Evolutionary conservation across 495 filamentous ascomycete species (phyloP).

Genomic region (Penicillium parvum): DNA sequence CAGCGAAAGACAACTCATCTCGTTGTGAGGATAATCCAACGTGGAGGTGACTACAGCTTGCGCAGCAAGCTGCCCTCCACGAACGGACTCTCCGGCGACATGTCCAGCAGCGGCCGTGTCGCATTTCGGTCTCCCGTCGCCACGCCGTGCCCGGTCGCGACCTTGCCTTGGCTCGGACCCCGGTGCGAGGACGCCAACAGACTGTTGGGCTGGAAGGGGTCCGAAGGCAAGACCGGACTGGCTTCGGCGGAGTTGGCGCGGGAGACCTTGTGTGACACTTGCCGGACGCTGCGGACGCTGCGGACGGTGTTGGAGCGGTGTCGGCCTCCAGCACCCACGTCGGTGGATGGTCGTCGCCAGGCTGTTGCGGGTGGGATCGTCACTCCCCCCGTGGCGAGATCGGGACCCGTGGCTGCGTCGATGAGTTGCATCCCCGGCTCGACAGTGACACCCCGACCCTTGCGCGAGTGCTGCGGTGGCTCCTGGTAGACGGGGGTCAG

Average conservation of each 20-base stretch:
- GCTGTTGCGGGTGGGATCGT: constrained; percentile 49
- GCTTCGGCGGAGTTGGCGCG: constrained; percentile 13
- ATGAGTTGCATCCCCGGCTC: constrained; percentile 59
- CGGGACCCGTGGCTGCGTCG: constrained; percentile 58
- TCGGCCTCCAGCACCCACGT: constrained; percentile 20
- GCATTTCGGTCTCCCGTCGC: constrained; percentile 49
- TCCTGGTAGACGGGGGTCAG: constrained; percentile 70
- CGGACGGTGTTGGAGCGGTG: constrained; percentile 30
- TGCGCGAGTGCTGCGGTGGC: constrained; percentile 63
- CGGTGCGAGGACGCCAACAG: constrained; percentile 31
- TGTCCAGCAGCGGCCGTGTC: constrained; percentile 52
- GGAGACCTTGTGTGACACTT: constrained; percentile 6
- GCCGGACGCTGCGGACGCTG: constrained; percentile 20
- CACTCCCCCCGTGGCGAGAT: constrained; percentile 38
- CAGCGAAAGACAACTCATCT: not conserved
- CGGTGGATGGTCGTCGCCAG: constrained; percentile 41
- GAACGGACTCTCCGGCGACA: constrained; percentile 48
- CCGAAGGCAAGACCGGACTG: constrained; percentile 19
- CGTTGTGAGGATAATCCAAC: not conserved
- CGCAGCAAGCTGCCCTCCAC: constrained; percentile 52
- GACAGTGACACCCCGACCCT: constrained; percentile 63
- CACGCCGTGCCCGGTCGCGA: constrained; percentile 44
- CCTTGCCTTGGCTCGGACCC: constrained; percentile 21
- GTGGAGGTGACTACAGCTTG: constrained; percentile 28
- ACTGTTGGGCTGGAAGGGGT: constrained; percentile 36